Base-by-base conservation (phyloP, 495 filamentous ascomycete species). In the Hypomontagnella submonticulosa region DNA sequence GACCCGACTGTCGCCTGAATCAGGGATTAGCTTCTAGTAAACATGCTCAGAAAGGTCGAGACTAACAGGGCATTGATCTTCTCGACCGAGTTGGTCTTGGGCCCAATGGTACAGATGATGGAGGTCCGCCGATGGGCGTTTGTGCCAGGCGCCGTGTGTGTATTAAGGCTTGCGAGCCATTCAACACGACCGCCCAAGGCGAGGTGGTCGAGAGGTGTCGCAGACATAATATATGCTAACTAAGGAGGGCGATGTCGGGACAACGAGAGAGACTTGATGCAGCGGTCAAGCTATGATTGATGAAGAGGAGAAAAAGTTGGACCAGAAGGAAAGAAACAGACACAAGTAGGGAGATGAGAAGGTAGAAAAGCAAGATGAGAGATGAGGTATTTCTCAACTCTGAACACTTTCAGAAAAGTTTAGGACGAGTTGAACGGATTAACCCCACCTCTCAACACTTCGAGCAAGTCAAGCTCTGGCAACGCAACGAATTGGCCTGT, bases 101-200 rank as follows among this genome's bases (percentile, higher is more conserved):
- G 95, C 49, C 95, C 95, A 79, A 99, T 99, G 74, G 95, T 99
- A 80, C 95, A 90, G 77, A 99, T 97, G 84, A 99, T 99, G 63
- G 94, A 97, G 52, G 96, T 96, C 60, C 96, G 91, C 65, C 95
- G 91, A 76, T 93, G 94, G 82, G 92, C 92, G 46, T 71, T 71
- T 81, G 90, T 90, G 44, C 85, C 81, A 30, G 94, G 92, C 47
- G 87, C 82, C 79, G 88, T 89, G 69, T 92, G 88, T 55, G 92
- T 93, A 67, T 85, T 79, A 42, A 88, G 81, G 61, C 89, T 84
- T 71, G 92, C 87, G 67, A 96, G 88, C 95, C 95, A 99, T 81
- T 95, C 90, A 70, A 96, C 90, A 81, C 90, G 79, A 90, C 93
- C 77, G 84, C 91, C 92, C 70, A 84, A 80, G 55, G 80, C 76